phyloP scores from a whole-genome alignment of 2,329 filamentous ascomycete species.

The Trichoderma koningii region DNA sequence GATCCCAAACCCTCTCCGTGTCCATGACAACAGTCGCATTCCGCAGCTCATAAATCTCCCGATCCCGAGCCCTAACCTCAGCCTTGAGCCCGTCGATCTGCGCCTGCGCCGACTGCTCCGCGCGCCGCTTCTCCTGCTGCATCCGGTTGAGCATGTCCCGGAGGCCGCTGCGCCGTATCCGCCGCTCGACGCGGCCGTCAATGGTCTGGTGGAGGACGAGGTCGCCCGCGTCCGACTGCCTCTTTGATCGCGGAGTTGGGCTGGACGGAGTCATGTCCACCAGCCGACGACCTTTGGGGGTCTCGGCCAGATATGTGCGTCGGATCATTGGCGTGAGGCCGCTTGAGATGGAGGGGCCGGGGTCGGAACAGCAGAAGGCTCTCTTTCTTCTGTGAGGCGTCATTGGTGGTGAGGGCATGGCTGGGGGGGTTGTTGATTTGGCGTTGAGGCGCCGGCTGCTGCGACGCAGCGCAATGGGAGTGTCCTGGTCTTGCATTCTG shows the following conservation, averaged over 20 bases:
- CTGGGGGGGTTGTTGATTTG: conserved; percentile 29
- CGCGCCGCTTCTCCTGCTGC: conserved; percentile 48
- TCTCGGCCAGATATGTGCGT: conserved; percentile 49
- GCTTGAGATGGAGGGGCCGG: conserved; percentile 50
- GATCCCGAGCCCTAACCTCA: conserved; percentile 53
- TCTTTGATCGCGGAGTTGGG: conserved; percentile 33
- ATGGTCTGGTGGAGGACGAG: conserved; percentile 55
- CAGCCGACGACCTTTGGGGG: conserved; percentile 47
- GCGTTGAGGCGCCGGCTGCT: conserved; percentile 45
- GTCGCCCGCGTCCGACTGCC: conserved; percentile 34
- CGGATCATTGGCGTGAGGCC: conserved; percentile 62
- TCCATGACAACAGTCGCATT: conserved; percentile 54
- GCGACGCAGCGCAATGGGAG: conserved; percentile 59
- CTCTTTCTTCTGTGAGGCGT: conserved; percentile 46
- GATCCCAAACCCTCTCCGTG: conserved; percentile 47
- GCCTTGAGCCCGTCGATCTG: conserved; percentile 54
- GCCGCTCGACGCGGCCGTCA: conserved; percentile 59
- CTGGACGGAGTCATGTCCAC: conserved; percentile 39
- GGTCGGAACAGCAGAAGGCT: conserved; percentile 62
- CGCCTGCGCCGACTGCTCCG: conserved; percentile 42
- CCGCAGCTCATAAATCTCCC: conserved; percentile 55
- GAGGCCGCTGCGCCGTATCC: conserved; percentile 57
- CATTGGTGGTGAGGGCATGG: conserved; percentile 30
- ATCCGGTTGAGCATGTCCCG: conserved; percentile 61
- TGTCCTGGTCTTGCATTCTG: conserved; percentile 45